These are phyloP conservation scores for Dactylellina sp. DNA, from an alignment of 2,329 filamentous ascomycete species.

Conservation along the genomic window DNA sequence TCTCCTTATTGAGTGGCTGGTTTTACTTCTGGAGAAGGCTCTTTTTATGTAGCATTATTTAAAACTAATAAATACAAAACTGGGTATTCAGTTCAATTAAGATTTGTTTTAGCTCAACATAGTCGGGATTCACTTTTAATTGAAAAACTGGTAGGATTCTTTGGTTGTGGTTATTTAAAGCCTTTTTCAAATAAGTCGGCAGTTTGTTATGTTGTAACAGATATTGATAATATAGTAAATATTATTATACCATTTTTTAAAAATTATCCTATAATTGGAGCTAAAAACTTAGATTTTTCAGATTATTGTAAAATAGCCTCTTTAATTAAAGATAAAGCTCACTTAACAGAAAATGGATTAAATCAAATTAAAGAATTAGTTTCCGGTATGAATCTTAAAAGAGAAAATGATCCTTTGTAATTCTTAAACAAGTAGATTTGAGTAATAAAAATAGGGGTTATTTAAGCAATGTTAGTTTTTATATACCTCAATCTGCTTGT, in stretches of 20 bases:
- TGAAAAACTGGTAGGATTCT: conserved; percentile 33
- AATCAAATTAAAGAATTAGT: conserved; percentile 19
- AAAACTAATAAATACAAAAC: conserved; percentile 34
- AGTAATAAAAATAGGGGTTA: conserved; percentile 20
- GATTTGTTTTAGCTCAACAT: conserved; percentile 36
- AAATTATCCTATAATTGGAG: conserved; percentile 21
- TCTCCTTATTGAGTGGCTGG: conserved; percentile 41
- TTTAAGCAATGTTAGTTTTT: conserved; percentile 5
- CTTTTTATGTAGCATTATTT: conserved; percentile 30
- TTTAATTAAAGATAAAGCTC: conserved; percentile 32
- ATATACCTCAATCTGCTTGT: conserved; percentile 20
- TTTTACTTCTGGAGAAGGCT: conserved; percentile 31
- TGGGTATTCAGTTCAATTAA: conserved; percentile 34
- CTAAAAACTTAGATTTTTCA: conserved; percentile 27
- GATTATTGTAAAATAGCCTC: conserved; percentile 32
- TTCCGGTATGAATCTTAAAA: conserved; percentile 11
- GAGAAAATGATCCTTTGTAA: conserved; percentile 14
- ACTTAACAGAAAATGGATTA: conserved; percentile 35
- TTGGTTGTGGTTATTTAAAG: conserved; percentile 28
- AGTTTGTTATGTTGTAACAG: conserved; percentile 13
- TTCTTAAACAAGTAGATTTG: conserved; percentile 18
- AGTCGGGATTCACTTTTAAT: conserved; percentile 32
- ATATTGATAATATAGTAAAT: conserved; percentile 6
- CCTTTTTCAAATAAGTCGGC: conserved; percentile 11
- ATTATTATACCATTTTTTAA: conserved; percentile 26